Evolutionary conservation across 306 rosid genomes (phyloP).

Genomic region (Quercus rubra): DNA sequence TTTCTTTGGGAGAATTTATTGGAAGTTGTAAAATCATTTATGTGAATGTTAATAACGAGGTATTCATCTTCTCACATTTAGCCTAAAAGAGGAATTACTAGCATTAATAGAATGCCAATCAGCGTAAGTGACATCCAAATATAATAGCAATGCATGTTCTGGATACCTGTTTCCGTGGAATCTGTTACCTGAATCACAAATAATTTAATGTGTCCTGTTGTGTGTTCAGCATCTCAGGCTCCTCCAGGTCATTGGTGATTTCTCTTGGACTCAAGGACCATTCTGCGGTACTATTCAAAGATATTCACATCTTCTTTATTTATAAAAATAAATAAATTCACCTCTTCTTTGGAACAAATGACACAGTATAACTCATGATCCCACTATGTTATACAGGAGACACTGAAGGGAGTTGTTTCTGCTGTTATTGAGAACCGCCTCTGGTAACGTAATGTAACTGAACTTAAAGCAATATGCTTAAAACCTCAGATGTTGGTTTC

Average conservation of each 20-base stretch:
- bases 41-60: background rate
- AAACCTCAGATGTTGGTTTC: background rate
- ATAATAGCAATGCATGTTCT: background rate
- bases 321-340: background rate
- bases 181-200: background rate
- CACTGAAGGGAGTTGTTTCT: slow-evolving; percentile 66
- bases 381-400: slow-evolving; percentile 55
- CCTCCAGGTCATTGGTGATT: slow-evolving; percentile 64
- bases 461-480: background rate
- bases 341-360: background rate
- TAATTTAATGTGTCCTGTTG: background rate
- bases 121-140: background rate
- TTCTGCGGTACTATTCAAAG: slow-evolving; percentile 44
- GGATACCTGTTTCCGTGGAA: background rate
- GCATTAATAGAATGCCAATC: background rate
- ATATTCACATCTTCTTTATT: background rate
- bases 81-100: background rate
- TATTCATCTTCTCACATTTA: background rate
- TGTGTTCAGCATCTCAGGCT: slow-evolving; percentile 58
- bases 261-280: slow-evolving; percentile 96
- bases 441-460: slow-evolving; percentile 40
- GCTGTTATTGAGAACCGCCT: slow-evolving; percentile 62
- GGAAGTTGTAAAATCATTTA: background rate
- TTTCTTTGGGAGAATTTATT: background rate
- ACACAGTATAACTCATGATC: slow-evolving; percentile 1